Evolutionary conservation across 83 land plant genomes (phyloP).

Genomic region (Picea mariana): DNA sequence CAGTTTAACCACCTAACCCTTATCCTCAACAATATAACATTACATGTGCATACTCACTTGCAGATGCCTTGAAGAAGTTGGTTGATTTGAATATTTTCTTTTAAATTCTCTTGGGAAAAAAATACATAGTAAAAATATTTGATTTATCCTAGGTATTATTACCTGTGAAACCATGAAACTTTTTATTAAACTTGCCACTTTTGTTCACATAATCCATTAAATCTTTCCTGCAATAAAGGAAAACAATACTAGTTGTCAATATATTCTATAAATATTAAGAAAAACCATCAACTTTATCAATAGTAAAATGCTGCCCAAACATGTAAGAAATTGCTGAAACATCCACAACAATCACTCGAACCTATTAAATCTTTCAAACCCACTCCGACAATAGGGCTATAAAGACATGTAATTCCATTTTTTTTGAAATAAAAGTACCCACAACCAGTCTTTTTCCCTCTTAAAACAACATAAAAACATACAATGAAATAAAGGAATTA

Average conservation of each 20-base stretch:
- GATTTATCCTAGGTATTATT: neutral
- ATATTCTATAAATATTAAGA: neutral
- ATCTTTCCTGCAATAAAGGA: neutral
- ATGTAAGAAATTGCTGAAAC: no score
- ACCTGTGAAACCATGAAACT: conserved; percentile 18
- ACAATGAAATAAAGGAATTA: no score
- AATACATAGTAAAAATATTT: neutral
- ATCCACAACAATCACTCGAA: no score
- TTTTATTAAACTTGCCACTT: conserved; percentile 5
- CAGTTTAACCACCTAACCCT: no score
- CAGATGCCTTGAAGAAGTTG: neutral
- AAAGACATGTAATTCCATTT: no score
- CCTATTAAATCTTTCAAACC: no score
- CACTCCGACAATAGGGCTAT: no score
- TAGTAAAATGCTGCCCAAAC: neutral
- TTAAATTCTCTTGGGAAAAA: neutral
- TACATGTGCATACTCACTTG: no score
- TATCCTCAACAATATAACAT: no score
- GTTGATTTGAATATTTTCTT: neutral
- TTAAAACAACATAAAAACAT: no score
- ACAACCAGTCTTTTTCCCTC: no score
- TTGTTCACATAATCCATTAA: conserved; percentile 16
- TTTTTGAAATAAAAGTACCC: no score
- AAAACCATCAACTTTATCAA: neutral
- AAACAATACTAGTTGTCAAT: neutral